Base-by-base conservation (phyloP, 192 early-diverging fungal species). In the Mortierella claussenii region DNA sequence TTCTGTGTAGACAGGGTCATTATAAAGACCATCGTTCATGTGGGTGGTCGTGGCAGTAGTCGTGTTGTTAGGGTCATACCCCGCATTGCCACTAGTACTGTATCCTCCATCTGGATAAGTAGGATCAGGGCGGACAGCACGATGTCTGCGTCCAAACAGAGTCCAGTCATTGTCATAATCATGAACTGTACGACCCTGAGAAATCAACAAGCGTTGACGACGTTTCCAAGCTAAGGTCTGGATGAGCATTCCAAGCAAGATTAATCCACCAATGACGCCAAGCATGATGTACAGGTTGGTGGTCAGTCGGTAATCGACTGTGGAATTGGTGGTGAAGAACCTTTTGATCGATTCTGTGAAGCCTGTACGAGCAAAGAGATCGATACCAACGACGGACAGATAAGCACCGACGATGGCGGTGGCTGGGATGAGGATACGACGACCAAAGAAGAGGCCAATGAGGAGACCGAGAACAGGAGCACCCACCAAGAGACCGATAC, bases 211-310 rank as follows among this genome's bases (percentile, higher is more conserved):
- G 9, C 33, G 30, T 13, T 28, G 50, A 24, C 46, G 63, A 44
- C 40, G 48, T 20, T 21, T 55, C 50, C 57, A 76, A 1, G 51
- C 21, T 21, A 76, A 24, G 33, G 18, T 11, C 53, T 76, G 71
- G 58, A 43, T 55, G n/a, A 60, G 0, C 0, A 48, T 13, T 13
- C 63, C 64, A 1, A 67, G 7, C 6, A 76, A 0, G 7, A 66
- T 44, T 20, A 67, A 15, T 6, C 71, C 71, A 5, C 57, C 64
- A 18, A 60, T 9, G 24, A 48, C 49, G 12, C 71, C 71, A 6
- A 76, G 23, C 64, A 76, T 62, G 45, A 76, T 66, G 44, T 66
- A 76, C n/a, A 65, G 4, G 71, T 76, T 76, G 3, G 63, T 55
- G 28, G 42, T 76, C 13, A 76, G 44, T 3, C 1, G 2, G 52